Percentiles rank a stretch among this genome's conserved stretches.
These are phyloP conservation scores for Escovopsis sp. DNA, from an alignment of 2,329 filamentous ascomycete genomes.

Conservation along the genomic window DNA sequence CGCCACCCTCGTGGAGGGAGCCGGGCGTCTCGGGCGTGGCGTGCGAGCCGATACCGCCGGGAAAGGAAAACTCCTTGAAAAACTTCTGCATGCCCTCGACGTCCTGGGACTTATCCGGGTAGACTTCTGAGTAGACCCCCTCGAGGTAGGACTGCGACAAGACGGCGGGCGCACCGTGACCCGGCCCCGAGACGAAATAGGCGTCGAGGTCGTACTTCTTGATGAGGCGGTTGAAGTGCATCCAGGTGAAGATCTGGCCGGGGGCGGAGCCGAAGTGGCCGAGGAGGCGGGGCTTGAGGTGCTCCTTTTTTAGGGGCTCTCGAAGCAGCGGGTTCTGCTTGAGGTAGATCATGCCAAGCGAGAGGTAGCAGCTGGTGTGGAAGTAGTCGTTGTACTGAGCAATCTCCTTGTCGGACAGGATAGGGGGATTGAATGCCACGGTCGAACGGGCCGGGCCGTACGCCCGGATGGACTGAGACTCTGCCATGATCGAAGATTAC, in stretches of 20 bases:
- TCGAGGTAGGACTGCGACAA: conserved; percentile 65
- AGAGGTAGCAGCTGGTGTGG: conserved; percentile 58
- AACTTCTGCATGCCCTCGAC: conserved; percentile 55
- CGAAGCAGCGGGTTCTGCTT: conserved; percentile 56
- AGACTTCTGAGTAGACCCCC: conserved; percentile 63
- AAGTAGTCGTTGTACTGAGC: conserved; percentile 58
- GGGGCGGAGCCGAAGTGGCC: conserved; percentile 70
- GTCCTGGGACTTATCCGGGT: conserved; percentile 57
- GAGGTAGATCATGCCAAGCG: conserved; percentile 68
- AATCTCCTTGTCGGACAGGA: conserved; percentile 50
- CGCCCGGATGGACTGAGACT: conserved; percentile 42
- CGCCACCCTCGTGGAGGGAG: conserved; percentile 63
- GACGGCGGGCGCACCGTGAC: conserved; percentile 62
- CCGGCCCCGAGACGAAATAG: conserved; percentile 61
- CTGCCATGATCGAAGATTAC: conserved; percentile 12
- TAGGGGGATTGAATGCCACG: conserved; percentile 32
- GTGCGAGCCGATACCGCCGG: conserved; percentile 63
- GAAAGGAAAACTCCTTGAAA: conserved; percentile 75
- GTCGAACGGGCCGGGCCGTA: conserved; percentile 53
- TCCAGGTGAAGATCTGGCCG: conserved; percentile 69
- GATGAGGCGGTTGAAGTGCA: conserved; percentile 70
- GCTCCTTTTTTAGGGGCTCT: conserved; percentile 51
- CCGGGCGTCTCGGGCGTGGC: conserved; percentile 67
- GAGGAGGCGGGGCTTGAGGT: conserved; percentile 58
- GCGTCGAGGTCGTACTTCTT: conserved; percentile 63